Evolutionary conservation across 192 early-diverging fungal species (phyloP), one percentile per base, ranked within the genome.

Genomic region (Mortierella antarctica): DNA sequence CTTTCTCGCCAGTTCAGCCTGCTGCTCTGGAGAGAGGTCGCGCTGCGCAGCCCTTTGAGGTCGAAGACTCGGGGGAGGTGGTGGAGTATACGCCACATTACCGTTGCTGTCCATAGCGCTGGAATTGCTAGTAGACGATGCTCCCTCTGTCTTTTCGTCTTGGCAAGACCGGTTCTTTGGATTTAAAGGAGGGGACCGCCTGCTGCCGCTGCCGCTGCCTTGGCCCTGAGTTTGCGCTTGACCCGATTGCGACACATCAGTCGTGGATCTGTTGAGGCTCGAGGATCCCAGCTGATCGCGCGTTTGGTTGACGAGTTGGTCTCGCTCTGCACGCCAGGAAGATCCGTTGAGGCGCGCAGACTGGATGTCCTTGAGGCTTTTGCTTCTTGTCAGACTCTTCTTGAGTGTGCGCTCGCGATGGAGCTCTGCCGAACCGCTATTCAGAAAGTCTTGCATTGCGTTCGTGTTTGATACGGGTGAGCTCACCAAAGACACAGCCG

Each of bases 361-460:
- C 40, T 80, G 77, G 13, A 80, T 57, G 12, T 80, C 77, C 50
- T 80, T 80, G 44, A 80, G 47, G 48, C 77, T 80, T 55, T 80
- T 80, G 54, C 77, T 80, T 41, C 77, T 56, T 1, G 70, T 67
- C 7, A 80, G 47, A 51, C 77, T 80, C 70, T 72, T 80, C 59
- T 80, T 80, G 47, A 80, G 41, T 4, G 77, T 80, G 9, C 77
- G 64, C 21, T 80, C 77, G 20, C 77, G 63, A 51, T 80, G 59
- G 20, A 80, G 65, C 7, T 72, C 77, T 23, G 51, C 77, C 9
- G 77, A 80, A 7, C 77, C 77, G 39, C 77, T 45, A 13, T 47
- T 68, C 23, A 80, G 46, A n/a, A 80, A 80, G 46, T 80, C 77
- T 45, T 80, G 77, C 77, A 80, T 80, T 12, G 77, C 70, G 11